phyloP scores from a whole-genome alignment of 2,329 filamentous ascomycete genomes.

The Fusarium sublunatum region DNA sequence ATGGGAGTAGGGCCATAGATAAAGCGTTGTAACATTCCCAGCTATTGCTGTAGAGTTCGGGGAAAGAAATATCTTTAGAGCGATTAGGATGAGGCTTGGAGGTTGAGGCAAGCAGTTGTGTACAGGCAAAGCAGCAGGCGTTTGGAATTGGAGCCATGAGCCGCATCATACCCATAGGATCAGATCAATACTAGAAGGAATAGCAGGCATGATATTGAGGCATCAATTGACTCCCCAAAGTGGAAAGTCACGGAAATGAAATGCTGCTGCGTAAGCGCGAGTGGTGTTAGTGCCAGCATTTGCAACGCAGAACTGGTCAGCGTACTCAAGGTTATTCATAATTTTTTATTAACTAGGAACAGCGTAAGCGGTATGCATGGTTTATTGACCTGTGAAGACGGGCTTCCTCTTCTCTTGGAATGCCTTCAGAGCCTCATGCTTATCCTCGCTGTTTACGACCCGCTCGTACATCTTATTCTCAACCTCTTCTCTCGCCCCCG shows the following conservation, averaged over 20 bases:
- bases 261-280: too few species aligned
- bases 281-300: too few species aligned
- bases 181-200: slow-evolving; percentile 18
- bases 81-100: background rate
- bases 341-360: background rate
- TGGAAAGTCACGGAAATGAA: background rate
- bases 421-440: slow-evolving; percentile 86
- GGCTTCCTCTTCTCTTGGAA: slow-evolving; percentile 76
- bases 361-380: background rate
- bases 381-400: slow-evolving; percentile 65
- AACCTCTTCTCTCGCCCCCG: slow-evolving; percentile 76
- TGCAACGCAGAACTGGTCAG: too few species aligned
- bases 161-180: slow-evolving; percentile 24
- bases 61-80: background rate
- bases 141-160: slow-evolving; percentile 18
- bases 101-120: slow-evolving; percentile 3
- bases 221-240: background rate
- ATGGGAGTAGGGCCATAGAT: background rate
- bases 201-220: slow-evolving; percentile 5
- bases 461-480: slow-evolving; percentile 89
- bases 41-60: background rate
- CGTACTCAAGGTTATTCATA: background rate
- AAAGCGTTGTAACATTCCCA: background rate
- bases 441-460: slow-evolving; percentile 85
- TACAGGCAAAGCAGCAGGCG: slow-evolving; percentile 10